Percentiles rank a stretch among this genome's conserved stretches.
Evolutionary conservation across 2,329 filamentous ascomycete species (phyloP).

Genomic region (Emmonsia crescens): DNA sequence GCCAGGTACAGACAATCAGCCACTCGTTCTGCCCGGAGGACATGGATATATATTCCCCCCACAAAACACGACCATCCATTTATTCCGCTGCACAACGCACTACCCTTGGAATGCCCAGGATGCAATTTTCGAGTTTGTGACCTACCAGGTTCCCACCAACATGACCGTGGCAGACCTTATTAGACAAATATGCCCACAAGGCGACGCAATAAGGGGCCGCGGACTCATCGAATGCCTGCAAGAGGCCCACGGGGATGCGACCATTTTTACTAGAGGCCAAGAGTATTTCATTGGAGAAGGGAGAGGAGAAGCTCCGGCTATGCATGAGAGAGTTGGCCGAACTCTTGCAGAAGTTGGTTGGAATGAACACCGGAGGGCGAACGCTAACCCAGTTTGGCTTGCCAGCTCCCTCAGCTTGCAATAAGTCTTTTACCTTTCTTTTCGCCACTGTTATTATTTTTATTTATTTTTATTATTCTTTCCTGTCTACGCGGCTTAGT

Average conservation of each 20-base stretch:
- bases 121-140: conserved; percentile 36
- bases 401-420: conserved; percentile 1
- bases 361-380: conserved; percentile 32
- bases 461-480: background rate
- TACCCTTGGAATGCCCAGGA: conserved; percentile 23
- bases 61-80: conserved; percentile 49
- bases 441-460: background rate
- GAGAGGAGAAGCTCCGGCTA: conserved; percentile 8
- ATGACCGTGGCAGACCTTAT: conserved; percentile 48
- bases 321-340: conserved; percentile 38
- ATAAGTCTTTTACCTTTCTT: conserved; percentile 1
- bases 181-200: conserved; percentile 40
- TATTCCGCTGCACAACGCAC: conserved; percentile 39
- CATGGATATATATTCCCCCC: conserved; percentile 52
- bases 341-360: conserved; percentile 49
- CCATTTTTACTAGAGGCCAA: conserved; percentile 49
- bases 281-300: conserved; percentile 37
- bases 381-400: conserved; percentile 17
- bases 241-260: conserved; percentile 38
- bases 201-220: conserved; percentile 23
- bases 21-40: conserved; percentile 40
- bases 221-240: conserved; percentile 48
- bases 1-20: conserved; percentile 46
- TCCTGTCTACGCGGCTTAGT: background rate
- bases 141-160: conserved; percentile 43